A percentile compares a stretch with the other conserved stretches of the same genome.
phyloP scores from a whole-genome alignment of 441 rosid genomes.

The Erodium texanum region DNA sequence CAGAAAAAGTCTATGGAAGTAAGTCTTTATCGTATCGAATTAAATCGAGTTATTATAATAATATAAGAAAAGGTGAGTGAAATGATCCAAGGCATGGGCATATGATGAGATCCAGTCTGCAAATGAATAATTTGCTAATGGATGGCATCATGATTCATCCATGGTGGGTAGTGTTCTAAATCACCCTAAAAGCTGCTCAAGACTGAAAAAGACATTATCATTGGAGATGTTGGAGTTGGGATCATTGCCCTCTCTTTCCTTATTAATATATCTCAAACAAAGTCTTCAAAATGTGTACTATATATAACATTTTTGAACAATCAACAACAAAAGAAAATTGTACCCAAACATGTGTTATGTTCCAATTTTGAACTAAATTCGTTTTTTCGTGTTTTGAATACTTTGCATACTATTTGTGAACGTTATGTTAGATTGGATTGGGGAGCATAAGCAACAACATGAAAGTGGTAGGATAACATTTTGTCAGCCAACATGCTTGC shows the following conservation, averaged over 20 bases:
- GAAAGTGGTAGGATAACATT: neutral
- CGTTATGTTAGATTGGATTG: neutral
- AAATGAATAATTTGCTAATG: neutral
- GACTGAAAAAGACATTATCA: neutral
- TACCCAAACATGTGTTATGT: no score
- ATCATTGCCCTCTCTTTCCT: neutral
- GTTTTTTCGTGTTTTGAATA: no score
- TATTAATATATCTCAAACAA: neutral
- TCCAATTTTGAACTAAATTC: no score
- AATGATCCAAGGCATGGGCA: neutral
- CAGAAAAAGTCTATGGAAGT: no score
- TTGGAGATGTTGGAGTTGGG: neutral
- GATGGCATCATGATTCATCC: conserved; percentile 3
- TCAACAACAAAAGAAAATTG: no score
- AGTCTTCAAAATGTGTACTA: no score
- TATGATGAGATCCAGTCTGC: neutral
- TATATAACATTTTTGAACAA: no score
- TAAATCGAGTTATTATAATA: no score
- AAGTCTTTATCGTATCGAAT: no score
- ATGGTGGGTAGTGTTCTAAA: neutral
- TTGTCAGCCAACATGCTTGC: conserved; percentile 2
- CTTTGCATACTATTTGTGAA: no score
- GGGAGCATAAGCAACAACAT: no score
- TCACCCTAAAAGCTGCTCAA: neutral
- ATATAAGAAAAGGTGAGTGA: neutral